These are phyloP conservation scores for Cryphonectria japonica DNA, from an alignment of 2,329 filamentous ascomycete species.

Conservation along the genomic window DNA sequence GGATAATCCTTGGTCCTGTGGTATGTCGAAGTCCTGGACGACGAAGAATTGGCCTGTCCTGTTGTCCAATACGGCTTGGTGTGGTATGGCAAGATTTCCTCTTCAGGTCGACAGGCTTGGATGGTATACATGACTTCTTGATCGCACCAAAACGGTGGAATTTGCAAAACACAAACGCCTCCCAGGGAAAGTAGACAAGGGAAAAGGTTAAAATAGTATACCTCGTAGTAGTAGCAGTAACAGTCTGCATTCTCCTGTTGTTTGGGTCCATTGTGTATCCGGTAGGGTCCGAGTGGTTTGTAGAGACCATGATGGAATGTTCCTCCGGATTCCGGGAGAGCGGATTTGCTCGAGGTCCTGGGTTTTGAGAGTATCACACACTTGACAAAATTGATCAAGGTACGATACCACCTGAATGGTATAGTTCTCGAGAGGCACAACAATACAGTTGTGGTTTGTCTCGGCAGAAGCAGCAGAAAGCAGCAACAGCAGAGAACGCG, in stretches of 20 bases:
- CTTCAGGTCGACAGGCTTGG: conserved; percentile 32
- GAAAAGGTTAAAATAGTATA: conserved; percentile 55
- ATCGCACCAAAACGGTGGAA: conserved; percentile 10
- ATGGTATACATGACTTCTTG: conserved; percentile 29
- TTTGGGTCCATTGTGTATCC: conserved; percentile 52
- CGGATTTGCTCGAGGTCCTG: conserved; percentile 33
- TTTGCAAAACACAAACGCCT: conserved; percentile 44
- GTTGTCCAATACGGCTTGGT: background rate
- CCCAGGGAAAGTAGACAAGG: conserved; percentile 52
- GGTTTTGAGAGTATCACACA: conserved; percentile 23
- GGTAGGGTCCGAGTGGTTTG: conserved; percentile 48
- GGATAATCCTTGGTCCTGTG: background rate
- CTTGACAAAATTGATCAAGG: conserved; percentile 25
- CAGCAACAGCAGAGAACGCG: conserved; percentile 15
- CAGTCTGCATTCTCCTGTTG: conserved; percentile 63
- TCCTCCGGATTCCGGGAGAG: conserved; percentile 44
- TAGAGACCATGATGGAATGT: conserved; percentile 55
- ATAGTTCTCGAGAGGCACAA: conserved; percentile 28
- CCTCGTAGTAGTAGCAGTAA: conserved; percentile 61
- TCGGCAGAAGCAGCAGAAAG: conserved; percentile 17
- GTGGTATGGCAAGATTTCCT: conserved; percentile 23
- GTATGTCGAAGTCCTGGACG: background rate
- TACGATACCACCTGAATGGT: conserved; percentile 19
- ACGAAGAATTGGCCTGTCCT: background rate
- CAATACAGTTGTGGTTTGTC: conserved; percentile 20